Evolutionary conservation across 305 asterid species (phyloP).

Genomic region (Fraxinus xanthoxyloides): DNA sequence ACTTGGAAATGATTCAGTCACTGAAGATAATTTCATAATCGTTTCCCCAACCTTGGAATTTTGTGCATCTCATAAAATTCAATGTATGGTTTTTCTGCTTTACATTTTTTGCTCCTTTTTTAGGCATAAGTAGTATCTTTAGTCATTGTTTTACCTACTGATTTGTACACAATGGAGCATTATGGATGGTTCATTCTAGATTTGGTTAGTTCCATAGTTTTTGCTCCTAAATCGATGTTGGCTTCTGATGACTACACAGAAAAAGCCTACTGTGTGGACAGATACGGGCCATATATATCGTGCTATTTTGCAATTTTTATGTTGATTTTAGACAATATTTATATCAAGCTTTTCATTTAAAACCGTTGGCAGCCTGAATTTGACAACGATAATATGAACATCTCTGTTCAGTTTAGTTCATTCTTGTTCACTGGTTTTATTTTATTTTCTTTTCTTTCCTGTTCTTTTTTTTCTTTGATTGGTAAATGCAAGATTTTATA

Average conservation of each 20-base stretch:
- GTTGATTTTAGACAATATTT: not conserved
- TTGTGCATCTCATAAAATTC: not conserved
- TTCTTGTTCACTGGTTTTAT: not conserved
- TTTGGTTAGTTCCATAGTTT: conserved; percentile 57
- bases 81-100: conserved; percentile 1
- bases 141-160: conserved; percentile 2
- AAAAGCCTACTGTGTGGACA: conserved; percentile 88
- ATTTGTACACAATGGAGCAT: conserved; percentile 45
- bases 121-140: not conserved
- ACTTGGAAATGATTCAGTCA: conserved; percentile 17
- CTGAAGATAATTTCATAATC: conserved; percentile 13
- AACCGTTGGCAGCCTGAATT: conserved; percentile 1
- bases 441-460: not conserved
- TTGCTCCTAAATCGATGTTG: conserved; percentile 75
- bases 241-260: conserved; percentile 98
- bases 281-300: conserved; percentile 84
- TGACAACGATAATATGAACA: conserved; percentile 12
- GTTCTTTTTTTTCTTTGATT: no score
- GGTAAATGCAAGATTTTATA: no score
- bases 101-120: not conserved
- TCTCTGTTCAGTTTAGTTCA: conserved; percentile 6
- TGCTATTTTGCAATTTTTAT: conserved; percentile 12
- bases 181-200: conserved; percentile 61
- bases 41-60: not conserved
- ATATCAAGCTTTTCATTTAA: conserved; percentile 9